Evolutionary conservation across 306 rosid genomes (phyloP), one percentile per base, ranked within the genome.

Genomic region (Vigna radiata): DNA sequence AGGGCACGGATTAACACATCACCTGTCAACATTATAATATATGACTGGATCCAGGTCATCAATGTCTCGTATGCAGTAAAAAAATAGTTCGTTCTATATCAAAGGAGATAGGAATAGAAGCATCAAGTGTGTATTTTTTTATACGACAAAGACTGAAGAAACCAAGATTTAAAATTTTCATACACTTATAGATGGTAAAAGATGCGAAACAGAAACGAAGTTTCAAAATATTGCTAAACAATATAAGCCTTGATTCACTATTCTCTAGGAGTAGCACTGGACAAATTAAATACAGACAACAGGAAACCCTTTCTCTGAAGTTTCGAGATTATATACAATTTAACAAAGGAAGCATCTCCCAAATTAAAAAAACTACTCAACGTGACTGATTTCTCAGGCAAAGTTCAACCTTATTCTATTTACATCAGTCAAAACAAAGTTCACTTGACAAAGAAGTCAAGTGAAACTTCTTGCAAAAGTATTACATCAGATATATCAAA

Each of bases 41-140:
- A 83, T 74, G 75, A 88, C 84, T 86, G 89, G 91, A 93, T 91
- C 93, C 92, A 91, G 96, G 87, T 87, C 90, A 86, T 70, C 16
- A 68, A 49, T 47, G 84, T 81, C 93, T 88, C 84, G 86, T 77
- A 37, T 69, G 76, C 29, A 70, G 84, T 56, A 86, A 86, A 84
- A 56, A 79, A 79, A 82, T 68, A 70, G 25, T 65, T 61, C 3
- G 36, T 44, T 8, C 12, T 39, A 29, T 61, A 64, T 39, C 8
- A 41, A 76, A 64, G 41, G 77, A 84, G 82, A 83, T 17, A 60
- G 74, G 88, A 91, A 93, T 88, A 78, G 90, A 91, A 90, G 92
- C 87, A 86, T 85, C 86, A 88, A 82, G 48, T 75, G 48, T 75
- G 61, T 49, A 75, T 82, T 41, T 78, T 63, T 87, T 87, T 73